Evolutionary conservation across 225 moss, liverwort and hornwort genomes (phyloP).

Genomic region (Neckera pumila): DNA sequence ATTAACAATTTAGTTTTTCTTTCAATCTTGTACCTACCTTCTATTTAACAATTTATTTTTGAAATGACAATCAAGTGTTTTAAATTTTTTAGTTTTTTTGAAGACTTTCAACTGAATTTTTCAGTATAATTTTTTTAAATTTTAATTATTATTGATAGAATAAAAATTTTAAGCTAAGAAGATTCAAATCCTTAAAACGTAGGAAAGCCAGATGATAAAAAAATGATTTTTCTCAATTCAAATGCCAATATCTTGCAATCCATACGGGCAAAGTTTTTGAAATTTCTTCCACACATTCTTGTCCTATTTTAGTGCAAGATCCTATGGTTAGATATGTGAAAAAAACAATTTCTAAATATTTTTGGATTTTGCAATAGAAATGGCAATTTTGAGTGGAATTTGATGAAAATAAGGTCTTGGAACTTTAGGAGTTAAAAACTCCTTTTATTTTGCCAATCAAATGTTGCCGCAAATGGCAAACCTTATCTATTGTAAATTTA

Average conservation of each 20-base stretch:
- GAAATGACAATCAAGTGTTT: not conserved
- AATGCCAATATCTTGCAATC: not conserved
- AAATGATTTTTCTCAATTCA: not conserved
- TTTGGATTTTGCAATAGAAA: not conserved
- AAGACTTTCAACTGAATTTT: not conserved
- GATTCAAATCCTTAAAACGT: not conserved
- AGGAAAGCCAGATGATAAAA: fast-evolving
- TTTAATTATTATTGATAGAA: no score
- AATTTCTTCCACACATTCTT: not conserved
- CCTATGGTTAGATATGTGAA: fast-evolving
- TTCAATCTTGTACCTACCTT: not conserved
- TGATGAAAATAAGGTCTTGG: not conserved
- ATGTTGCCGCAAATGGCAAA: not conserved
- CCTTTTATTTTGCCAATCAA: not conserved
- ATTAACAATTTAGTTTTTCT: not conserved
- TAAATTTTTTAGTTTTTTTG: not conserved
- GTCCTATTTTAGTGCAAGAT: not conserved
- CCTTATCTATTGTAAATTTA: no score
- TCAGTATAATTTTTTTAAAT: not conserved
- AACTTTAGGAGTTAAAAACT: fast-evolving
- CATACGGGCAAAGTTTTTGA: fast-evolving
- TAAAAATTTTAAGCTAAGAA: not conserved
- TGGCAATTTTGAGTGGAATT: not conserved
- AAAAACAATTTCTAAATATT: not conserved
- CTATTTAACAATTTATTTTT: not conserved